Conservation (phyloP, 2,329 filamentous ascomycete species). For the Thielaviopsis musarum region DNA sequence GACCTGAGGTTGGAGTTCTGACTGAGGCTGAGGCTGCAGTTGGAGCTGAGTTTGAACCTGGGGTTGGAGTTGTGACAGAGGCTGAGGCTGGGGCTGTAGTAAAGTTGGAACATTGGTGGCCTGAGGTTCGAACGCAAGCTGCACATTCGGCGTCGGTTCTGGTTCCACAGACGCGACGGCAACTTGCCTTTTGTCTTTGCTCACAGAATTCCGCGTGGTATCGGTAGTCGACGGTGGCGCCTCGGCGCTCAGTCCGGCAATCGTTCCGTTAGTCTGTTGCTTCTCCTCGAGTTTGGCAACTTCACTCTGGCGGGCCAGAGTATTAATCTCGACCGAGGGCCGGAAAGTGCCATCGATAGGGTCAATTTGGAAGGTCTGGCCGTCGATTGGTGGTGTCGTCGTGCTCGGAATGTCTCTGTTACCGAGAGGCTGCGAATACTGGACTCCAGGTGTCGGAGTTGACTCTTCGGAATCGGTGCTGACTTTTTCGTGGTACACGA, state of each 20-base stretch:
- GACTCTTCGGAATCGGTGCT: slow-evolving; percentile 18
- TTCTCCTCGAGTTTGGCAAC: neutral
- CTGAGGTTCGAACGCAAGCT: neutral
- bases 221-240: neutral
- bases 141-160: neutral
- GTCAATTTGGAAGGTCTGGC: neutral
- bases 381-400: slow-evolving; percentile 25
- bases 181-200: neutral
- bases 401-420: neutral
- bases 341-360: neutral
- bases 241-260: neutral
- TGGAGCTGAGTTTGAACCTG: neutral
- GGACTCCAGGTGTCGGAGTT: slow-evolving; percentile 15
- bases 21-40: neutral
- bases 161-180: neutral
- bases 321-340: neutral
- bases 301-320: neutral
- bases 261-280: neutral
- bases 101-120: neutral
- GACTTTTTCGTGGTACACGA: slow-evolving; percentile 1
- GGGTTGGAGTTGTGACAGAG: too few relatives aligned
- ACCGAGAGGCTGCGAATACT: neutral
- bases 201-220: neutral
- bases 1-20: too few relatives aligned
- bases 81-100: neutral